Percentiles rank a stretch among this genome's conserved stretches.
phyloP scores from a whole-genome alignment of 768 basidiomycete species.

The Clathrus columnatus region DNA sequence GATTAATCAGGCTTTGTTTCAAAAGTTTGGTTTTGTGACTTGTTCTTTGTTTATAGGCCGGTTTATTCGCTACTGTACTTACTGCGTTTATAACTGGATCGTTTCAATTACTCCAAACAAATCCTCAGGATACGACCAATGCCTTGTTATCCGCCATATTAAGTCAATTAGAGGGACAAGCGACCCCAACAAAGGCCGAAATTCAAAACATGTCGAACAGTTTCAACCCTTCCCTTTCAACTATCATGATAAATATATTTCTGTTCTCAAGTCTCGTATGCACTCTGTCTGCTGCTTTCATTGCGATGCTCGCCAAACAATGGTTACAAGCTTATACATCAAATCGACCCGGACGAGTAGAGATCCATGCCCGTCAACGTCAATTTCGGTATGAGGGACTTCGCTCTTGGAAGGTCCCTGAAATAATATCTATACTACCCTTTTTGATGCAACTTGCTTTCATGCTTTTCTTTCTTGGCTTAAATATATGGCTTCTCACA shows the following conservation, averaged over 20 bases:
- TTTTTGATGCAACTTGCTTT: constrained; percentile 16
- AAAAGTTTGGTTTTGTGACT: too few relatives aligned
- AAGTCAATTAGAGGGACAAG: background rate
- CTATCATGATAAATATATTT: constrained; percentile 32
- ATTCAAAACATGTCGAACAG: background rate
- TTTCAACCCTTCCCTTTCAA: constrained; percentile 27
- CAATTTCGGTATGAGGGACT: constrained; percentile 18
- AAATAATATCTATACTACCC: constrained; percentile 18
- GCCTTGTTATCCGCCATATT: background rate
- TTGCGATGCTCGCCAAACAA: constrained; percentile 22
- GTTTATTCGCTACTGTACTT: constrained; percentile 19
- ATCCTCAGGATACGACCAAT: constrained; percentile 1
- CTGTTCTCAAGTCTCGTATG: constrained; percentile 20
- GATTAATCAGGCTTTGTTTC: too few relatives aligned
- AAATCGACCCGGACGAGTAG: constrained; percentile 7
- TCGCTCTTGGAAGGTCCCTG: constrained; percentile 16
- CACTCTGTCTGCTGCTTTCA: constrained; percentile 18
- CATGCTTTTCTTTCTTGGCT: constrained; percentile 15
- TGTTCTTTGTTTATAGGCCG: constrained; percentile 24
- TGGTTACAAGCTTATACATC: constrained; percentile 18
- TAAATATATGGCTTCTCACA: constrained; percentile 13
- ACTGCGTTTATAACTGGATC: constrained; percentile 20
- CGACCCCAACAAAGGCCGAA: background rate
- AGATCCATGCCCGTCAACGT: constrained; percentile 12
- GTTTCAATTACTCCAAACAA: constrained; percentile 14